Evolutionary conservation across 1,139 yeast genomes (phyloP), one percentile per base, ranked within the genome.

Genomic region (Yamadazyma atmosphaerica): DNA sequence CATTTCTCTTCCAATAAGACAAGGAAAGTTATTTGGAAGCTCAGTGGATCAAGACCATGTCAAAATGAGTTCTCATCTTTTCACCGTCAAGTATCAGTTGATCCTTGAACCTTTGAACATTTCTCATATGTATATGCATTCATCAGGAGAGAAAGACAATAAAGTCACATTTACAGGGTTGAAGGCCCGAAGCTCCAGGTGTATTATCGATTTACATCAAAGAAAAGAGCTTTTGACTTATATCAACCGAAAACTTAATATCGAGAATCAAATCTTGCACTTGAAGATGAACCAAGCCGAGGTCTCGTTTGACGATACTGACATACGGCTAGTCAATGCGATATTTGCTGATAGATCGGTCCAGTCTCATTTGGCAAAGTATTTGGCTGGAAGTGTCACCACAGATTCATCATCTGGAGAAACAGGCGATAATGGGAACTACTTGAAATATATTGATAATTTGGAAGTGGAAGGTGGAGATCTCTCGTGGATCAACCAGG

Each of bases 161-260:
- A 63, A 71, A 26, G 69, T 81, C 32, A 77, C 83, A 1, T 76
- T 84, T 46, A 83, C 89, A 2, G 98, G 98, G 6, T 54, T 89
- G 26, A 92, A 92, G 58, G 88, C 84, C 2, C 81, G 79, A 47
- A 77, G 84, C 19, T 70, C 77, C 3, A 68, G 70, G 6, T 87
- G 90, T 52, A 61, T 74, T 3, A 69, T 92, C 64, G 98, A 90
- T 55, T 60, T 90, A 25, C 98, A 92, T 55, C 97, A 72, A 53
- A 71, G 95, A 34, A 83, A 86, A 49, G 92, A 87, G 54, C 72
- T 82, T 16, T 68, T 78, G 4, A 71, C 76, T 2, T 79, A 80
- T 50, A 72, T 77, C 24, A 82, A 81, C 46, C 70, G 77, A 36
- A 71, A 74, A 23, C 68, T 82, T 36, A 75, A 81, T 38, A 73